Evolutionary conservation across 1,139 yeast species (phyloP), one percentile per base, ranked within the genome.

Genomic region (Taiozyma sp.): DNA sequence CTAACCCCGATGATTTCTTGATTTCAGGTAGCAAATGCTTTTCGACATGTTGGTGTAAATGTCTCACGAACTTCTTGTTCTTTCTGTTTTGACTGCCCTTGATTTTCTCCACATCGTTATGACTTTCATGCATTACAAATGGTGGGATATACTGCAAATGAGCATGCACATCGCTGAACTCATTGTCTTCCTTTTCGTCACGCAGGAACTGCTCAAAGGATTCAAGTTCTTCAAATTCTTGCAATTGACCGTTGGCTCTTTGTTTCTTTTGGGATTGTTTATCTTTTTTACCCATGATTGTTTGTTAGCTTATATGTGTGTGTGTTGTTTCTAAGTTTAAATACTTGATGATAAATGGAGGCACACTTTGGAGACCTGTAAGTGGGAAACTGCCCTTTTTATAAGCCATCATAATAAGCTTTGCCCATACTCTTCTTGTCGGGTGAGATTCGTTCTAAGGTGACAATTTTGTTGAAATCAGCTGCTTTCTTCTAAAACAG

Each of bases 171-270:
- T 81, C 79, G 62, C 81, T 87, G 62, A 77, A 83, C 53, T 84
- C 90, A 54, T 85, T 83, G 65, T 85, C 91, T 79, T 88, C 84
- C 13, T 87, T 80, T 63, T 83, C 90, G 62, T 83, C 88, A 62
- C 82, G 75, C 54, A 85, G 73, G 65, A 73, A 85, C 46, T 76
- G 74, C 64, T 83, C 88, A 62, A 85, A 85, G 24, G 80, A 74
- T 19, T 73, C 74, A 59, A 85, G 69, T 54, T 80, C 85, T 48
- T 85, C 91, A 67, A 85, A 85, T 47, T 66, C 71, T 47, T 65
- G 59, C 11, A 56, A 19, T 43, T 58, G 51, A 46, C 62, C 62
- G 7, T 42, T 26, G 6, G 49, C 51, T 55, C 60, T 57, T 28
- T 48, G 45, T 39, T 46, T 55, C 50, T 52, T 56, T 21, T 53